Evolutionary conservation across 306 rosid species (phyloP).

Genomic region (Casuarina glauca): DNA sequence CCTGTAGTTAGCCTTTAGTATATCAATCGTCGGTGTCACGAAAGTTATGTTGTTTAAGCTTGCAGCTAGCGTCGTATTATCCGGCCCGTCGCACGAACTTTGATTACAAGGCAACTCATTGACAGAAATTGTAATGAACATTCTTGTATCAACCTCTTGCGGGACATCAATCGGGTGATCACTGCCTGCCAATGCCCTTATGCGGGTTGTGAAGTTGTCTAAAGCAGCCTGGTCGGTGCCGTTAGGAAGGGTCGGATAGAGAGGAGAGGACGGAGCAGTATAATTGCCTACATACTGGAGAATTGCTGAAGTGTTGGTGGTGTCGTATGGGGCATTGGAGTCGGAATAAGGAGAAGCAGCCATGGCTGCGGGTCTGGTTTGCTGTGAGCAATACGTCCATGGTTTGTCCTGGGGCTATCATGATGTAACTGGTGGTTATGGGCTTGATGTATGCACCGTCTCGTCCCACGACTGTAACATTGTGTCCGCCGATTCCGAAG

Average conservation of each 20-base stretch:
- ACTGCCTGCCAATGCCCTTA: constrained; percentile 33
- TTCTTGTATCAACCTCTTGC: constrained; percentile 26
- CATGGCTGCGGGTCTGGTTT: constrained; percentile 40
- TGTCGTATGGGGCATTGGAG: constrained; percentile 15
- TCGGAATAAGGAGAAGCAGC: constrained; percentile 21
- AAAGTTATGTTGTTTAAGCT: constrained; percentile 54
- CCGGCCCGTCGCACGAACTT: constrained; percentile 40
- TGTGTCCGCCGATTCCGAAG: constrained; percentile 44
- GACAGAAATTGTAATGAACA: constrained; percentile 32
- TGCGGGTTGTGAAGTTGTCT: constrained; percentile 20
- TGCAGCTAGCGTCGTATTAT: constrained; percentile 32
- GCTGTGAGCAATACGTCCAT: constrained; percentile 43
- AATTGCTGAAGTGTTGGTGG: constrained; percentile 42
- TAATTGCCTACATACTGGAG: constrained; percentile 36
- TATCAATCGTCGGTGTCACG: constrained; percentile 26
- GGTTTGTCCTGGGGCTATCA: constrained; percentile 56
- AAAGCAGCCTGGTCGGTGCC: constrained; percentile 31
- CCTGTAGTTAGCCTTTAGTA: constrained; percentile 54
- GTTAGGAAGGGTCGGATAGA: constrained; percentile 28
- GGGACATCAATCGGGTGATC: constrained; percentile 42
- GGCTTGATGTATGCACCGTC: constrained; percentile 46
- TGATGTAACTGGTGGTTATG: constrained; percentile 29
- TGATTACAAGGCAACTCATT: constrained; percentile 33
- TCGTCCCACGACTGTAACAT: constrained; percentile 40
- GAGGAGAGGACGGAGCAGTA: constrained; percentile 11